A percentile compares a stretch with the other conserved stretches of the same genome.
phyloP scores from a whole-genome alignment of 495 filamentous ascomycete genomes.

The Annulohypoxylon bovei region DNA sequence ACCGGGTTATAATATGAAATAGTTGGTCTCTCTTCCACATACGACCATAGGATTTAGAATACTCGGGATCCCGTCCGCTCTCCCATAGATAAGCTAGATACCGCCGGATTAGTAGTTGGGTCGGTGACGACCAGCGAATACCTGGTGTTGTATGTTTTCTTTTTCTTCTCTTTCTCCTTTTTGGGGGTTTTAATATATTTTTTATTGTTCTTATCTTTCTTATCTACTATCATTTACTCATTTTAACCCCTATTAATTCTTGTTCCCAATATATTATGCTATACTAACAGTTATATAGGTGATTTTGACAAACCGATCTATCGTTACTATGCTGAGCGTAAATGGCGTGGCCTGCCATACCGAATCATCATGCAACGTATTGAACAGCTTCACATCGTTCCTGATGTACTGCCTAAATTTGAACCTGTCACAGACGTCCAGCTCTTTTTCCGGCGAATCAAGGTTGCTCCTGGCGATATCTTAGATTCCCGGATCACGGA shows the following conservation, averaged over 20 bases:
- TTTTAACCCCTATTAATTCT: not conserved
- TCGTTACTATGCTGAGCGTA: slow-evolving; percentile 83
- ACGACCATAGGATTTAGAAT: slow-evolving; percentile 59
- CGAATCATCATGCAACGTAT: slow-evolving; percentile 87
- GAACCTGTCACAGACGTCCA: slow-evolving; percentile 81
- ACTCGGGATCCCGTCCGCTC: slow-evolving; percentile 63
- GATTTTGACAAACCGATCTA: slow-evolving; percentile 98
- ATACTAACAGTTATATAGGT: slow-evolving; percentile 60
- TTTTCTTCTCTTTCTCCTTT: slow-evolving; percentile 25
- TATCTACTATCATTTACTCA: not conserved
- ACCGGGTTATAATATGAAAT: slow-evolving; percentile 16
- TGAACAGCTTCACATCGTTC: slow-evolving; percentile 85
- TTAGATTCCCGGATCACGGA: slow-evolving; percentile 77
- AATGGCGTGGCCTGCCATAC: slow-evolving; percentile 80
- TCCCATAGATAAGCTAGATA: slow-evolving; percentile 56
- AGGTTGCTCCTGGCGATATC: slow-evolving; percentile 78
- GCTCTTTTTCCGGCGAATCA: slow-evolving; percentile 75
- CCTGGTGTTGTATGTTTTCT: slow-evolving; percentile 58
- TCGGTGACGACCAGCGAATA: slow-evolving; percentile 61
- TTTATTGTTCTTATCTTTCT: not conserved
- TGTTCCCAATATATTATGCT: not conserved
- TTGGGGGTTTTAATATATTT: too few species aligned
- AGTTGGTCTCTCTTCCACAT: slow-evolving; percentile 35
- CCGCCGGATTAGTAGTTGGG: slow-evolving; percentile 58
- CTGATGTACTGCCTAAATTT: slow-evolving; percentile 89